phyloP scores from a whole-genome alignment of 306 rosid genomes.

The Corylus americana region DNA sequence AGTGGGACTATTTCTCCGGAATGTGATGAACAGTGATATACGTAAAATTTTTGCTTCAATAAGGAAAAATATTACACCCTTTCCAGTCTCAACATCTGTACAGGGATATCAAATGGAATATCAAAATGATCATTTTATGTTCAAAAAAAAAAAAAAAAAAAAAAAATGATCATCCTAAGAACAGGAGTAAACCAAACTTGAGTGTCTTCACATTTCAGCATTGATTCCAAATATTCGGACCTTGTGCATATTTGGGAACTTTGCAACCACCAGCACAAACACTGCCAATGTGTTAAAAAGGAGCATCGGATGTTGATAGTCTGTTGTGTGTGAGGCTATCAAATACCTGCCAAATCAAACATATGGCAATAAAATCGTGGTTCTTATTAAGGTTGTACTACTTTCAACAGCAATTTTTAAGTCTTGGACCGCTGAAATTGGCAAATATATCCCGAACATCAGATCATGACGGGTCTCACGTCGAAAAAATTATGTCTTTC shows the following conservation, averaged over 20 bases:
- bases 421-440: background rate
- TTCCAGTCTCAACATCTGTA: conserved; percentile 30
- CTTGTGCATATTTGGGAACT: conserved; percentile 54
- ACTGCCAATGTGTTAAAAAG: conserved; percentile 44
- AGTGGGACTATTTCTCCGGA: background rate
- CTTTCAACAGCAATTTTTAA: background rate
- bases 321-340: conserved; percentile 50
- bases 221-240: conserved; percentile 51
- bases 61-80: conserved; percentile 15
- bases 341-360: conserved; percentile 34
- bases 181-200: conserved; percentile 14
- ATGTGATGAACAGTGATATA: background rate
- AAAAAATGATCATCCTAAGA: conserved; percentile 17
- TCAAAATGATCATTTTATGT: conserved; percentile 24
- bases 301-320: conserved; percentile 44
- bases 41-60: conserved; percentile 12
- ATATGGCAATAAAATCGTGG: background rate
- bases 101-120: conserved; percentile 24
- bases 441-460: background rate
- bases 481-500: background rate
- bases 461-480: background rate
- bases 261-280: conserved; percentile 46
- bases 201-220: conserved; percentile 22
- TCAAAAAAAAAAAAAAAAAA: too few relatives aligned
- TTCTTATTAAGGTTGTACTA: background rate